Conservation (phyloP, 2,329 filamentous ascomycete species). For the Colletotrichum brevisporum region DNA sequence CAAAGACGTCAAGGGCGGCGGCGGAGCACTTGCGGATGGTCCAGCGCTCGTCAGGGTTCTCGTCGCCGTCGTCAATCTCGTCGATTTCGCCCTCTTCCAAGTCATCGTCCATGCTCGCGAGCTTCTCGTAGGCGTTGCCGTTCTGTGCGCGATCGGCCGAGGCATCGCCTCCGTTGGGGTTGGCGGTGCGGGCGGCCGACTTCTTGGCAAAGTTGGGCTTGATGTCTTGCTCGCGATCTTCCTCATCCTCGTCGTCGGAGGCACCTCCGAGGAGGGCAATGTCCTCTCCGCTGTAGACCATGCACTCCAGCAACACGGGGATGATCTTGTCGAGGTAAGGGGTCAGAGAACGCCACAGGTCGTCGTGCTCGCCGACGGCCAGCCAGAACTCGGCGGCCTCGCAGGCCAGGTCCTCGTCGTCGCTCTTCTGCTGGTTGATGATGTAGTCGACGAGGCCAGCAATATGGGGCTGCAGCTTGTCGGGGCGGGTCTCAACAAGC, state of each 20-base stretch:
- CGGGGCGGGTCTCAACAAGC: slow-evolving; percentile 89
- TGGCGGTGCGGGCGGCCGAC: slow-evolving; percentile 69
- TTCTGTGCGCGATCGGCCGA: slow-evolving; percentile 67
- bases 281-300: slow-evolving; percentile 97
- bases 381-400: slow-evolving; percentile 99
- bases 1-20: slow-evolving; percentile 93
- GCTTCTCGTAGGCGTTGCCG: slow-evolving; percentile 68
- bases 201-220: slow-evolving; percentile 91
- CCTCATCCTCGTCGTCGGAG: slow-evolving; percentile 90
- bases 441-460: slow-evolving; percentile 93
- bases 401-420: slow-evolving; percentile 90
- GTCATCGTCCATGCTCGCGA: slow-evolving; percentile 77
- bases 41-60: slow-evolving; percentile 92
- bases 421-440: slow-evolving; percentile 86
- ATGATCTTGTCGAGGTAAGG: slow-evolving; percentile 89
- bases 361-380: slow-evolving; percentile 88
- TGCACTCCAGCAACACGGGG: slow-evolving; percentile 90
- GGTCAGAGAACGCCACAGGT: slow-evolving; percentile 80
- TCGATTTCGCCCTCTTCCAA: slow-evolving; percentile 91
- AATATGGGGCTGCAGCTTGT: slow-evolving; percentile 92
- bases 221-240: slow-evolving; percentile 91
- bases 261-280: slow-evolving; percentile 87
- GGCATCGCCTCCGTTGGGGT: slow-evolving; percentile 67
- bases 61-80: slow-evolving; percentile 77
- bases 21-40: slow-evolving; percentile 97